Percentiles rank a stretch among this genome's conserved stretches.
phyloP scores from a whole-genome alignment of 306 rosid species.

The Citrullus colocynthis region DNA sequence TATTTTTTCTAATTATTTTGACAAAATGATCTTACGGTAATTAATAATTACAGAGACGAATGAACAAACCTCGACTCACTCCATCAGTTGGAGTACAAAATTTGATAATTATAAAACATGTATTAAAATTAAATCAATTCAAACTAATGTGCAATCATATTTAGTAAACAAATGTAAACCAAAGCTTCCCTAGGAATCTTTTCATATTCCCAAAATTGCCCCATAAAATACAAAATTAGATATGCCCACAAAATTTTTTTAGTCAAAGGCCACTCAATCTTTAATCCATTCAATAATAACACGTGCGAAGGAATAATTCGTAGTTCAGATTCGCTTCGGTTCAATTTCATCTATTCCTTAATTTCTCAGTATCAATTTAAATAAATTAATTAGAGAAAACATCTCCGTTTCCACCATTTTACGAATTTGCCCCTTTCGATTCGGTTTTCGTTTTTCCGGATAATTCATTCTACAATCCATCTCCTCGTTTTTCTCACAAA shows the following conservation, averaged over 20 bases:
- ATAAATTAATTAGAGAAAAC: too few relatives aligned
- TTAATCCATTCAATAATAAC: neutral
- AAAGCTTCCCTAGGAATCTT: too few relatives aligned
- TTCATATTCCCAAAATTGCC: neutral
- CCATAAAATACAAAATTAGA: neutral
- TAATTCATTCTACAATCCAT: neutral
- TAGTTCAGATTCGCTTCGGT: neutral
- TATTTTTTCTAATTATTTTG: too few relatives aligned
- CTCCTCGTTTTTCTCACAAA: neutral
- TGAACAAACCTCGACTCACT: too few relatives aligned
- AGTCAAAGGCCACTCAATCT: neutral
- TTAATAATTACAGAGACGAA: too few relatives aligned
- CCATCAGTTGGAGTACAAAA: too few relatives aligned
- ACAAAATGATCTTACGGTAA: too few relatives aligned
- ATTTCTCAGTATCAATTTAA: neutral
- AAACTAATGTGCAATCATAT: too few relatives aligned
- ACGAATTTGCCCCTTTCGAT: neutral
- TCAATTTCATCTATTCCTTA: neutral
- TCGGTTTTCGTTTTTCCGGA: neutral
- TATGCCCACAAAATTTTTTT: neutral
- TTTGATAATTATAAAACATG: too few relatives aligned
- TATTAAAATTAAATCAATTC: too few relatives aligned
- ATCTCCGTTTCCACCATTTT: neutral
- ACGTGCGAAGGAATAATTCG: constrained; percentile 10
- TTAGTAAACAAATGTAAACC: too few relatives aligned